Percentiles rank a stretch among this genome's conserved stretches.
Evolutionary conservation across 2,329 filamentous ascomycete species (phyloP).

Genomic region (Monilinia fructicola): DNA sequence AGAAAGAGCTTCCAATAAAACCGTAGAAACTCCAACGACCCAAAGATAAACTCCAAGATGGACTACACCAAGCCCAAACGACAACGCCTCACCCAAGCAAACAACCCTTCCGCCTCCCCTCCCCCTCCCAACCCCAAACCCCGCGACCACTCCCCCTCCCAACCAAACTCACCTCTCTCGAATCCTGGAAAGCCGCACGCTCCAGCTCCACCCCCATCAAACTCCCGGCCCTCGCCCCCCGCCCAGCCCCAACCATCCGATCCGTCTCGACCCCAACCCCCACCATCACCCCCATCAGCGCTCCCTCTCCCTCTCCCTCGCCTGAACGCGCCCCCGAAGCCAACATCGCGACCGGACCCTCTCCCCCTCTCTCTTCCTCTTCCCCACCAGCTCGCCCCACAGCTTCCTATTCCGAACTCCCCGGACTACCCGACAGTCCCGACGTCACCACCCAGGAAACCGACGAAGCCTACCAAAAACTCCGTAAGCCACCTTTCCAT

Average conservation of each 20-base stretch:
- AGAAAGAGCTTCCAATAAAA: background rate
- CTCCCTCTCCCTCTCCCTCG: too few species aligned
- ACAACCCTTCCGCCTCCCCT: too few species aligned
- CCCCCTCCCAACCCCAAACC: background rate
- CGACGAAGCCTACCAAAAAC: background rate
- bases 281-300: too few species aligned
- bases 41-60: too few species aligned
- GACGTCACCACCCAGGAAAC: background rate
- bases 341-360: too few species aligned
- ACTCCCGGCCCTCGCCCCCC: too few species aligned
- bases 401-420: background rate
- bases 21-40: background rate
- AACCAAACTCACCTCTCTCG: background rate
- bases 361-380: too few species aligned
- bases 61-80: background rate
- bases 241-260: background rate
- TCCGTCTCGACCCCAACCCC: background rate
- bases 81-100: background rate
- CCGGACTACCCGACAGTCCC: conserved; percentile 2
- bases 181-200: too few species aligned
- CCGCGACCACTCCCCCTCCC: background rate
- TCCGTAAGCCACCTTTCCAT: background rate
- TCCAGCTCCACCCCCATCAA: background rate
- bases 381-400: background rate
- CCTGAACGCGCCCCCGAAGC: too few species aligned